Evolutionary conservation across 805 yeast genomes (phyloP).

Genomic region (Suhomyces faveliae): DNA sequence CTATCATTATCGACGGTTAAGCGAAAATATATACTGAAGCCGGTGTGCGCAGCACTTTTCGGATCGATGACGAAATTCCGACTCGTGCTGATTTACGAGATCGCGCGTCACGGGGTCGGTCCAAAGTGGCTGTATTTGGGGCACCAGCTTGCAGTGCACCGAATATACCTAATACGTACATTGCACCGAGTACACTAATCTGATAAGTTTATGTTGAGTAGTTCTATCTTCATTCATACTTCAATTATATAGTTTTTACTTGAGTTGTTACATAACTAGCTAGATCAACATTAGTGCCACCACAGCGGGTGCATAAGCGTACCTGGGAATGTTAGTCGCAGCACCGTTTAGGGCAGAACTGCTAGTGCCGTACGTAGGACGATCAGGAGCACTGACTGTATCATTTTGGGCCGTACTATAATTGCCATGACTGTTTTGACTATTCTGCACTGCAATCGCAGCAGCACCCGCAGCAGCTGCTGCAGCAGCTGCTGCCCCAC

Average conservation of each 20-base stretch:
- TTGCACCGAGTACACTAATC: too few relatives aligned
- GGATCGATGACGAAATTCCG: background rate
- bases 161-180: too few relatives aligned
- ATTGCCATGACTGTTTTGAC: too few relatives aligned
- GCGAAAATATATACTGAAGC: background rate
- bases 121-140: too few relatives aligned
- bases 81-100: background rate
- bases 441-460: too few relatives aligned
- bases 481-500: too few relatives aligned
- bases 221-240: too few relatives aligned
- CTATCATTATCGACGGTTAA: background rate
- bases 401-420: too few relatives aligned
- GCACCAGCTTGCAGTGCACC: too few relatives aligned
- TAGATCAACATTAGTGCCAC: background rate
- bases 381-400: background rate
- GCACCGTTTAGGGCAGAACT: background rate
- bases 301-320: background rate
- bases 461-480: conserved; percentile 4
- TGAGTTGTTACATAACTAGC: background rate
- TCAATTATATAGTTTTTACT: too few relatives aligned
- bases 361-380: background rate
- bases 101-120: too few relatives aligned
- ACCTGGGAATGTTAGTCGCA: background rate
- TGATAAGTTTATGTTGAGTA: too few relatives aligned
- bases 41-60: background rate